Conservation (phyloP, 805 yeast genomes). For the Lachancea nothofagi region DNA sequence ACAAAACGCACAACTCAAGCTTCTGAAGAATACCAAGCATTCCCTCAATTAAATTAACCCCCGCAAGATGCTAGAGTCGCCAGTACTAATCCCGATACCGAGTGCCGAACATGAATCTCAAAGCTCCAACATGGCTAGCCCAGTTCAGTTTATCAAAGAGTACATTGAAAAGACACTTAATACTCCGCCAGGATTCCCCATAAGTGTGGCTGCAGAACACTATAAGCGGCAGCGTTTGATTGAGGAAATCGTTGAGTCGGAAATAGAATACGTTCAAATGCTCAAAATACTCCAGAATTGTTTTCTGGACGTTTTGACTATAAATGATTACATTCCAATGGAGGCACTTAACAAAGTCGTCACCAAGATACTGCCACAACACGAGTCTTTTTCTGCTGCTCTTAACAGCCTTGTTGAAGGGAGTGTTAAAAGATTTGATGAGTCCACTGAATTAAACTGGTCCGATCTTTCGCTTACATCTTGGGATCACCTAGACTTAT, state of each 20-base stretch:
- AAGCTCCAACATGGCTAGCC: constrained; percentile 8
- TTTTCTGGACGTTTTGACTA: constrained; percentile 7
- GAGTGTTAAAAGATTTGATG: constrained; percentile 8
- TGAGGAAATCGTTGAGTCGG: constrained; percentile 9
- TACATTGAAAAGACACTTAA: constrained; percentile 9
- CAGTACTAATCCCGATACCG: background rate
- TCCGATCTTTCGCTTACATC: constrained; percentile 6
- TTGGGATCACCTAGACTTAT: constrained; percentile 10
- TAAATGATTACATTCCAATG: constrained; percentile 10
- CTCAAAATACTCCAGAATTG: constrained; percentile 7
- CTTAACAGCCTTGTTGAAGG: background rate
- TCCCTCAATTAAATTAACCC: no score
- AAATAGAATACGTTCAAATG: constrained; percentile 9
- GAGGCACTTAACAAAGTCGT: constrained; percentile 8
- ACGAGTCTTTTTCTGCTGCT: background rate
- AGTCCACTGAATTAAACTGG: constrained; percentile 6
- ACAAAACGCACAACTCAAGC: no score
- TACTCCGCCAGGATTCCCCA: constrained; percentile 8
- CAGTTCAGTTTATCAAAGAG: constrained; percentile 11
- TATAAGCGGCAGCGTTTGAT: constrained; percentile 11
- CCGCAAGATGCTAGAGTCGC: constrained; percentile 8
- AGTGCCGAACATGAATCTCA: constrained; percentile 4
- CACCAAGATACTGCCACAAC: constrained; percentile 1
- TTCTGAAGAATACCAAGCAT: no score
- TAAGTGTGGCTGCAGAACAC: constrained; percentile 8